phyloP scores from a whole-genome alignment of 352 stramenopile species.

The Halophytophthora batemanensis region DNA sequence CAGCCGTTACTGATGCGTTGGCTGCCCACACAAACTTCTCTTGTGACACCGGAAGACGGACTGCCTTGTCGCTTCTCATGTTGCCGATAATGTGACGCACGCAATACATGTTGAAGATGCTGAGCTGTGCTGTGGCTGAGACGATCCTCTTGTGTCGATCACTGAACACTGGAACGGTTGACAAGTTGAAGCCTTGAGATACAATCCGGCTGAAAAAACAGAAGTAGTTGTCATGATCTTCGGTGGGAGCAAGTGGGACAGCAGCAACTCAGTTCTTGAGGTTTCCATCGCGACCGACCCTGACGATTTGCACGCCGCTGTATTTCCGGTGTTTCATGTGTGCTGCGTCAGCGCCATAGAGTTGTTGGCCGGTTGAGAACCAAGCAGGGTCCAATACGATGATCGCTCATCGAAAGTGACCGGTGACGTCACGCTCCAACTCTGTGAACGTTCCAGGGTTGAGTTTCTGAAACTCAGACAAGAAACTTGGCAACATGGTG shows the following conservation, averaged over 20 bases:
- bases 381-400: constrained; percentile 5
- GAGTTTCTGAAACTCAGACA: neutral
- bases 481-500: constrained; percentile 3
- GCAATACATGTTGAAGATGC: constrained; percentile 16
- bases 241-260: constrained; percentile 9
- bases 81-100: constrained; percentile 17
- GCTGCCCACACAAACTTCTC: constrained; percentile 10
- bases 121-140: constrained; percentile 1
- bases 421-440: neutral
- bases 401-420: constrained; percentile 9
- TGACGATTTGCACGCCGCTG: constrained; percentile 20
- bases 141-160: constrained; percentile 14
- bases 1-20: constrained; percentile 3
- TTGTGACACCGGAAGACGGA: constrained; percentile 7
- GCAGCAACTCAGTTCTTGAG: constrained; percentile 16
- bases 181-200: constrained; percentile 11
- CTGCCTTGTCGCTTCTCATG: constrained; percentile 15
- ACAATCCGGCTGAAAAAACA: constrained; percentile 15
- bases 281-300: constrained; percentile 22
- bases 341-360: constrained; percentile 18
- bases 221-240: constrained; percentile 14
- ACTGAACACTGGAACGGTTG: constrained; percentile 8
- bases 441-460: neutral
- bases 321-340: constrained; percentile 31
- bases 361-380: constrained; percentile 6